Evolutionary conservation across 1,284 basidiomycete genomes (phyloP), one percentile per base, ranked within the genome.

Genomic region (Cryptococcus sp.): DNA sequence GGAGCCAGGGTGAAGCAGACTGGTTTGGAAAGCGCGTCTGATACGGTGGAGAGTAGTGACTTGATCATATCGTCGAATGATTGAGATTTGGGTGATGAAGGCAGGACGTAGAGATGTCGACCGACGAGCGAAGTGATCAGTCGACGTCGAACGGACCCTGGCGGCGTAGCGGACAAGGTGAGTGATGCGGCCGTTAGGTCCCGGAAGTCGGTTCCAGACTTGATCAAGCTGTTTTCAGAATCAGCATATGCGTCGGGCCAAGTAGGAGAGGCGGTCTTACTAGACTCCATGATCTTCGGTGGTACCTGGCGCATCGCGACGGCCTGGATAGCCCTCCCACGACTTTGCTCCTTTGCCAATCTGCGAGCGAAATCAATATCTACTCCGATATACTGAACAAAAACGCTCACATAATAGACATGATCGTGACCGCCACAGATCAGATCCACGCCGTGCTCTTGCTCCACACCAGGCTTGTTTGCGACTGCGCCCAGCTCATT

Each of bases 401-500:
- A 20, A 19, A 31, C 40, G 64, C 69, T 54, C 45, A 75, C 72
- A 58, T 63, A 66, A 80, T 92, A 93, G 5, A 89, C 80, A 66
- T 96, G 93, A 70, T 96, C 93, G 66, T 96, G 93, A 0, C 93
- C 93, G 4, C 93, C 93, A 7, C 95, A 83, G 47, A 96, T 78
- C 19, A 95, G 78, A 71, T 96, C 93, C 0, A 88, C 87, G 7
- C 93, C 93, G 63, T 96, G 91, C 42, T 80, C 74, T 49, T 80
- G 77, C 46, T 78, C 76, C 1, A 78, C 71, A 3, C 74, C 70
- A 0, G 73, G 71, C 17, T 78, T 62, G 63, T 87, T 86, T 4
- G 85, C 4, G 83, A 88, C 60, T 80, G 82, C 31, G 83, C 88
- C 57, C 81, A 80, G 60, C 44, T 86, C 84, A 63, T 87, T 87